Evolutionary conservation across 2,329 filamentous ascomycete genomes (phyloP).

Genomic region (Aphanoascus verrucosus): DNA sequence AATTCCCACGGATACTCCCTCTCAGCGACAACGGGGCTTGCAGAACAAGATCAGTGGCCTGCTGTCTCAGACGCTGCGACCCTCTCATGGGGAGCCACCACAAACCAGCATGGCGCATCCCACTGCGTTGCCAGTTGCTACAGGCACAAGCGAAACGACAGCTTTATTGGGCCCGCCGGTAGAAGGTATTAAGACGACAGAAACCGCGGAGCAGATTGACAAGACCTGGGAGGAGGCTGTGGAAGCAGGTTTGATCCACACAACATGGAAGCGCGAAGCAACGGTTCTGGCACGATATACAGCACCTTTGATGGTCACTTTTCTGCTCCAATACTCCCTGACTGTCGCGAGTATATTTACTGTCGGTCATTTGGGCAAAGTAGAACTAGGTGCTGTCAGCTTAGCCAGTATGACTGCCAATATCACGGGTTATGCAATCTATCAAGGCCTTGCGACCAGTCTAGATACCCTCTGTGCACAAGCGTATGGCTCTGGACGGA

Average conservation of each 20-base stretch:
- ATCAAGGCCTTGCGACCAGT: slow-evolving; percentile 77
- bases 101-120: slow-evolving; percentile 13
- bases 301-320: not conserved
- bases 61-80: slow-evolving; percentile 9
- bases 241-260: slow-evolving; percentile 66
- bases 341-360: slow-evolving; percentile 74
- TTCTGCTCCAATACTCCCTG: slow-evolving; percentile 47
- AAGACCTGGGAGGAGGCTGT: slow-evolving; percentile 81
- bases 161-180: slow-evolving; percentile 39
- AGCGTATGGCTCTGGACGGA: slow-evolving; percentile 84
- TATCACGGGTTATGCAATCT: slow-evolving; percentile 66
- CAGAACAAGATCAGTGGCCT: slow-evolving; percentile 19
- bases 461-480: slow-evolving; percentile 89
- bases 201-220: slow-evolving; percentile 45
- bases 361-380: slow-evolving; percentile 62
- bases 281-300: slow-evolving; percentile 55
- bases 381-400: slow-evolving; percentile 57
- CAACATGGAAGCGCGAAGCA: slow-evolving; percentile 81
- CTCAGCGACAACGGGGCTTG: slow-evolving; percentile 14
- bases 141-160: slow-evolving; percentile 37
- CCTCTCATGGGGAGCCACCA: slow-evolving; percentile 1
- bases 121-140: slow-evolving; percentile 9
- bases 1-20: slow-evolving; percentile 43
- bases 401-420: slow-evolving; percentile 68
- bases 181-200: slow-evolving; percentile 38